A percentile compares a stretch with the other conserved stretches of the same genome.
phyloP scores from a whole-genome alignment of 2,329 filamentous ascomycete genomes.

The Colletotrichum acutatum region DNA sequence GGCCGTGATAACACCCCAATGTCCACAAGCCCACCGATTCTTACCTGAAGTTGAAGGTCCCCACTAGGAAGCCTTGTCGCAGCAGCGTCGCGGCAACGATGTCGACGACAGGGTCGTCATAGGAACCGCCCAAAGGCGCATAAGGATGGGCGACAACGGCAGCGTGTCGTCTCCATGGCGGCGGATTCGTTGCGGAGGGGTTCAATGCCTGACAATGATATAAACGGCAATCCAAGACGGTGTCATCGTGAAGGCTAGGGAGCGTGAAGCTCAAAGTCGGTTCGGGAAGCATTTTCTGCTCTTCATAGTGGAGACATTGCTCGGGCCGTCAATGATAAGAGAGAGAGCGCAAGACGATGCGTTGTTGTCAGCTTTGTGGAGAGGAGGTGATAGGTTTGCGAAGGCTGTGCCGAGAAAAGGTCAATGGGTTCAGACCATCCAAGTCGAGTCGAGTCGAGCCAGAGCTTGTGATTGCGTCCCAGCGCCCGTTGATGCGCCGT shows the following conservation, averaged over 20 bases:
- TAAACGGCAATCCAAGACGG: slow-evolving; percentile 81
- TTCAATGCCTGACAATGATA: slow-evolving; percentile 73
- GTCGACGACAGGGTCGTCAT: slow-evolving; percentile 84
- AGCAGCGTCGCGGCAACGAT: slow-evolving; percentile 73
- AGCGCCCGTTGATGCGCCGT: slow-evolving; percentile 1
- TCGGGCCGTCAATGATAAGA: background rate
- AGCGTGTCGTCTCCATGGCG: slow-evolving; percentile 59
- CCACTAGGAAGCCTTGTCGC: slow-evolving; percentile 78
- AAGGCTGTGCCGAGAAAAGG: background rate
- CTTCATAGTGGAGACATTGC: slow-evolving; percentile 35
- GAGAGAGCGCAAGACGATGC: background rate
- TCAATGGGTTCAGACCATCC: background rate
- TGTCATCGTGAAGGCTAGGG: slow-evolving; percentile 85
- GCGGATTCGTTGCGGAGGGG: slow-evolving; percentile 44
- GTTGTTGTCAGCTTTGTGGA: background rate
- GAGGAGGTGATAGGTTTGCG: background rate
- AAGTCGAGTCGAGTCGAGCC: background rate
- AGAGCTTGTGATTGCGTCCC: background rate
- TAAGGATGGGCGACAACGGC: slow-evolving; percentile 90
- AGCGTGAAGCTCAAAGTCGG: slow-evolving; percentile 77
- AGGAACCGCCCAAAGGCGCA: slow-evolving; percentile 85
- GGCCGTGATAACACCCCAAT: background rate
- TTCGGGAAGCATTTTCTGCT: slow-evolving; percentile 61
- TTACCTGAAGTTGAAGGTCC: slow-evolving; percentile 93
- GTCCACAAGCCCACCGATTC: slow-evolving; percentile 21